These are phyloP conservation scores for Trichosporon ovoides DNA, from an alignment of 1,284 basidiomycete species.

Conservation along the genomic window DNA sequence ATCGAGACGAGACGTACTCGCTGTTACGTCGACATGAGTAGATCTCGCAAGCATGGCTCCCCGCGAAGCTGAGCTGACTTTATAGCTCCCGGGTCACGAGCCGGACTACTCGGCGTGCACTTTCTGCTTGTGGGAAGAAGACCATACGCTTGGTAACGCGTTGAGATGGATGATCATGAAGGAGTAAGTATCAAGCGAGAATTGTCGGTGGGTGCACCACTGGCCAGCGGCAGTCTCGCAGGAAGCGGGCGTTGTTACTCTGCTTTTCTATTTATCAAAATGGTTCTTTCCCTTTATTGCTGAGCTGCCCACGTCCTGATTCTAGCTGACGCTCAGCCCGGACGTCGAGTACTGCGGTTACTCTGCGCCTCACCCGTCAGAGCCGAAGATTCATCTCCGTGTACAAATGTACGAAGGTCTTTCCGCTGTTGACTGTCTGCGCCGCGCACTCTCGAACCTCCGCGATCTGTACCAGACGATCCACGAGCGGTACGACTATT, in stretches of 20 bases:
- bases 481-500: slow-evolving; percentile 58
- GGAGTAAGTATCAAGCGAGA: slow-evolving; percentile 61
- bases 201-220: not conserved
- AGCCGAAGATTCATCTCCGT: slow-evolving; percentile 89
- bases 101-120: slow-evolving; percentile 83
- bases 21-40: too few species aligned
- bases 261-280: not conserved
- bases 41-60: not conserved
- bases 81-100: slow-evolving; percentile 65
- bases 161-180: slow-evolving; percentile 99
- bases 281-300: not conserved
- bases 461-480: slow-evolving; percentile 67
- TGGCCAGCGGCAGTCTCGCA: not conserved
- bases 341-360: slow-evolving; percentile 99
- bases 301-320: too few species aligned
- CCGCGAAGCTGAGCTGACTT: not conserved
- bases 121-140: slow-evolving; percentile 86
- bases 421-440: slow-evolving; percentile 71
- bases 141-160: slow-evolving; percentile 91
- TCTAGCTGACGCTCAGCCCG: slow-evolving; percentile 60
- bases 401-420: slow-evolving; percentile 94
- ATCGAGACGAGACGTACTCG: too few species aligned
- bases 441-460: slow-evolving; percentile 67
- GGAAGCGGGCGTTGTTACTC: not conserved
- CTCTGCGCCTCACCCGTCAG: slow-evolving; percentile 92